phyloP scores from a whole-genome alignment of 129 eudicot species.

The Ambrosia artemisiifolia region DNA sequence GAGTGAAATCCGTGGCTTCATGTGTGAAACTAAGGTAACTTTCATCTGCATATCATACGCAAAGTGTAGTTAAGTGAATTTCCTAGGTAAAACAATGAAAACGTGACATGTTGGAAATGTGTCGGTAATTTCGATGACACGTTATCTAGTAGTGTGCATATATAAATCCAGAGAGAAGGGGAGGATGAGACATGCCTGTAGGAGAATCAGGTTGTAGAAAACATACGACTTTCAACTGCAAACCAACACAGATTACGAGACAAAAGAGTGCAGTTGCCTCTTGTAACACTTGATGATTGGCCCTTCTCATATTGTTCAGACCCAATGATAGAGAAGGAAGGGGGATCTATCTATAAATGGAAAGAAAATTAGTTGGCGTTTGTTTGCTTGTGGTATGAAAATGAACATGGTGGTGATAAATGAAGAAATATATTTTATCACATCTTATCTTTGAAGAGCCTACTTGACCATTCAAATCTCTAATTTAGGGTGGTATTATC shows the following conservation, averaged over 20 bases:
- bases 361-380: background rate
- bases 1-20: background rate
- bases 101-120: too few relatives aligned
- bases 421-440: too few relatives aligned
- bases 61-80: background rate
- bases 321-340: background rate
- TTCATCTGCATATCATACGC: background rate
- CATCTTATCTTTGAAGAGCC: too few relatives aligned
- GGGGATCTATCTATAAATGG: background rate
- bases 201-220: background rate
- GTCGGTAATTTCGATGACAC: too few relatives aligned
- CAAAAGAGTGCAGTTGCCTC: background rate
- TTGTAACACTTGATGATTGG: background rate
- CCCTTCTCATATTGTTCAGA: background rate
- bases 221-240: background rate
- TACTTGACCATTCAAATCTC: too few relatives aligned
- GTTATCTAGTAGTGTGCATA: too few relatives aligned
- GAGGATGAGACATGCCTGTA: background rate
- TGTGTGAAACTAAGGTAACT: background rate
- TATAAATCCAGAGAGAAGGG: background rate
- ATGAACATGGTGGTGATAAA: too few relatives aligned
- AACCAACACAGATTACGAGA: background rate
- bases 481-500: too few relatives aligned
- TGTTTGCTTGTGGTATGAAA: background rate
- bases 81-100: too few relatives aligned